Base-by-base conservation (phyloP, 352 stramenopile genomes). In the Albugo candida region DNA sequence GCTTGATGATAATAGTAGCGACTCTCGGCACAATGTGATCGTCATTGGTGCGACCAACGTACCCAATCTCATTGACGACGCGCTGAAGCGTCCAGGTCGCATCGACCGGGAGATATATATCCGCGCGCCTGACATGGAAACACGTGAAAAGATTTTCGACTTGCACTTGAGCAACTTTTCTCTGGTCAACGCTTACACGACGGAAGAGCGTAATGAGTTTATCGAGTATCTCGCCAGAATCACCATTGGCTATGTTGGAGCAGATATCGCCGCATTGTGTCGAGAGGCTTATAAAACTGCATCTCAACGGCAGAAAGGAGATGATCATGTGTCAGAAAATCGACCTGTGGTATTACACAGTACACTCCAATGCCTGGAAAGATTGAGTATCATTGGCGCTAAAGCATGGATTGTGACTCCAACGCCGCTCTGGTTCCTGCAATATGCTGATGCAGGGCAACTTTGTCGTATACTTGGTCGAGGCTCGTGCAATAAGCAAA, bases 21-120 rank as follows among this genome's bases (percentile, higher is more conserved):
- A 50, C 0, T 55, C 67, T 1, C 67, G 61, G 20, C 83, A 71
- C 5, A 92, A 96, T 50, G 83, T 98, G 12, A 71, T 97, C 10
- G 81, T 98, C 18, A 73, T 97, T 37, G 93, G 78, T 16, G 89
- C 92, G 2, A 97, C 92, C 11, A 97, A 97, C 57, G 57, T 93
- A 13, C 89, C 92, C 1, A 96, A 97, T 61, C 72, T 83, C 0
- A 95, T 98, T 41, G 68, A 86, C 46, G 53, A 69, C 21, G 78
- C 78, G 8, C 54, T 92, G 47, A 67, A 76, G 20, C 78, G 78
- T 0, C 73, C 78, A 5, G 78, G 78, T 11, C 70, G 78, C 14
- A 87, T 92, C 49, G 78, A 92, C 42, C 73, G 75, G 5, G 78
- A 92, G 51, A 59, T 92, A 6, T 81, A 72, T 17, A 43, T 92